Conservation (phyloP, 345 rosid species). For the Mangifera indica region DNA sequence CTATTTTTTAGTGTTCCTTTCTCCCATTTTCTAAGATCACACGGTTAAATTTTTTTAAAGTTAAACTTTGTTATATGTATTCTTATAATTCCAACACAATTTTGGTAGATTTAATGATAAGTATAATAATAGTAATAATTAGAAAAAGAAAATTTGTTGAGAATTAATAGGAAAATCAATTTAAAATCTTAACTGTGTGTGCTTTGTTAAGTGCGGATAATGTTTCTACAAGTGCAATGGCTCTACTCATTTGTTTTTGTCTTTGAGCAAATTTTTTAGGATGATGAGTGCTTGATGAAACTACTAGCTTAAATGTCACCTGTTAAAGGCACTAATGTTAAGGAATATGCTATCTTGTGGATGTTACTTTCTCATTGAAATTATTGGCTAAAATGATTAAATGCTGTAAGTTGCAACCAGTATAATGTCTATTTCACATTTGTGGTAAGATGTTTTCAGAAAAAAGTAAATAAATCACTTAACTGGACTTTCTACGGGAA, state of each 20-base stretch:
- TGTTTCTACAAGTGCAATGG: too few species aligned
- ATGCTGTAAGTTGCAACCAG: not conserved
- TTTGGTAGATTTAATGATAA: too few species aligned
- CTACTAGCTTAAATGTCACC: slow-evolving; percentile 9
- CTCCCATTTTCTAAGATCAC: too few species aligned
- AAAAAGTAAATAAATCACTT: not conserved
- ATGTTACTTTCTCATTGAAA: not conserved
- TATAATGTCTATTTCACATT: not conserved
- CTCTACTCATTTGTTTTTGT: not conserved
- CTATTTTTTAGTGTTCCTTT: not conserved
- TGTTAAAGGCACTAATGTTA: not conserved
- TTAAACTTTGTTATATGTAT: too few species aligned
- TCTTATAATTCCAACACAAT: too few species aligned
- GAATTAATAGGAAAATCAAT: too few species aligned
- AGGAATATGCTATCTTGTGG: not conserved
- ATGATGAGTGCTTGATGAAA: not conserved
- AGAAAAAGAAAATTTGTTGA: too few species aligned
- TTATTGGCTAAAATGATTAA: not conserved
- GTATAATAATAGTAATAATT: too few species aligned
- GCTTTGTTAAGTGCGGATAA: too few species aligned
- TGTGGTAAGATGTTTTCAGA: not conserved
- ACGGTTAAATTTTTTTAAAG: too few species aligned
- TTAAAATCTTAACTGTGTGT: too few species aligned
- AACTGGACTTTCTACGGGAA: not conserved
- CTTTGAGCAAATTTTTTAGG: not conserved